Conservation (phyloP, 2,329 filamentous ascomycete species). For the Phaeosphaeriaceae sp. region DNA sequence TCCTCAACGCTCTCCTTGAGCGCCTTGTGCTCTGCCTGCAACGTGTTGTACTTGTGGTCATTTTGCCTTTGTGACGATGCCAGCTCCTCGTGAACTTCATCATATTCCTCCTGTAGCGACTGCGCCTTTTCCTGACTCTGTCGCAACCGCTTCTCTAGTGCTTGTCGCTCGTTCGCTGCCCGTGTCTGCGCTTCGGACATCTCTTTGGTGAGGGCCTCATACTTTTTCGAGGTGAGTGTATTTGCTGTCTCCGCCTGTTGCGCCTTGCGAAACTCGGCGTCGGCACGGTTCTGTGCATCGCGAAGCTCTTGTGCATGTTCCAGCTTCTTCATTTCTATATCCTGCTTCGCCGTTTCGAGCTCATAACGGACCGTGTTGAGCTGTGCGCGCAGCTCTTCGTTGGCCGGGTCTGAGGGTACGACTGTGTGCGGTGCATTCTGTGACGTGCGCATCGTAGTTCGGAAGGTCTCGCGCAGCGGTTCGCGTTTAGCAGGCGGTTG, state of each 20-base stretch:
- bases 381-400: slow-evolving; percentile 87
- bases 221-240: slow-evolving; percentile 60
- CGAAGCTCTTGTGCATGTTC: slow-evolving; percentile 85
- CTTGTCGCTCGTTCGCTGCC: slow-evolving; percentile 61
- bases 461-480: slow-evolving; percentile 51
- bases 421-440: slow-evolving; percentile 46
- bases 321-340: slow-evolving; percentile 79
- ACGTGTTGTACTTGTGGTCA: slow-evolving; percentile 64
- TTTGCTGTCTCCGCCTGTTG: slow-evolving; percentile 64
- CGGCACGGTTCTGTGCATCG: slow-evolving; percentile 79
- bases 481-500: slow-evolving; percentile 40
- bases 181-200: slow-evolving; percentile 62
- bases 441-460: slow-evolving; percentile 51
- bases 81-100: slow-evolving; percentile 79
- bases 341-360: slow-evolving; percentile 84
- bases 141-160: slow-evolving; percentile 63
- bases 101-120: slow-evolving; percentile 78
- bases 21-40: slow-evolving; percentile 66
- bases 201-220: slow-evolving; percentile 62
- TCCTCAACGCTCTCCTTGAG: slow-evolving; percentile 67
- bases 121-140: slow-evolving; percentile 73
- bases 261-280: slow-evolving; percentile 79
- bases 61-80: slow-evolving; percentile 72
- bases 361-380: slow-evolving; percentile 88
- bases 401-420: slow-evolving; percentile 53